A percentile compares a stretch with the other conserved stretches of the same genome.
These are phyloP conservation scores for Cladophialophora carrionii DNA, from an alignment of 2,329 filamentous ascomycete genomes.

Conservation along the genomic window DNA sequence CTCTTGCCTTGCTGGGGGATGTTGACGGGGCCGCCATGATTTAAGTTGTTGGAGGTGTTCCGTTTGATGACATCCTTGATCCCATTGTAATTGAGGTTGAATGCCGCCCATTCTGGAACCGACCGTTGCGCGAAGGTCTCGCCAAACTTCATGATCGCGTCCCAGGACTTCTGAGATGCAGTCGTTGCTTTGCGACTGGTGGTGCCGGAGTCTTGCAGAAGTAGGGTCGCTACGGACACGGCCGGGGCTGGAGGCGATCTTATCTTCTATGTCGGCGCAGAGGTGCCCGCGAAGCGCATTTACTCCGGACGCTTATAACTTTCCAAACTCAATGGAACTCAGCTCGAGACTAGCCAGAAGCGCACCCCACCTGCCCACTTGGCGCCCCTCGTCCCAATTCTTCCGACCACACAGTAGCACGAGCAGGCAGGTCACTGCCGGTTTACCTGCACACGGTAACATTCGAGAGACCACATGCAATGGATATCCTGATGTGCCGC, in stretches of 20 bases:
- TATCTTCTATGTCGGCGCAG: not conserved
- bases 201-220: not conserved
- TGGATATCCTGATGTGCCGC: not conserved
- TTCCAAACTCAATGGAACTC: not conserved
- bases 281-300: not conserved
- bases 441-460: not conserved
- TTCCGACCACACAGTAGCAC: too few species aligned
- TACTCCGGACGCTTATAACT: not conserved
- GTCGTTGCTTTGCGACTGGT: not conserved
- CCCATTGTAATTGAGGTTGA: conserved; percentile 88
- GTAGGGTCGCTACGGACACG: not conserved
- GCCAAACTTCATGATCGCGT: conserved; percentile 70
- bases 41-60: conserved; percentile 66
- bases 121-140: conserved; percentile 73
- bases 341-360: not conserved
- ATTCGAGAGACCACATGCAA: not conserved
- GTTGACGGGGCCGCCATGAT: conserved; percentile 67
- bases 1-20: conserved; percentile 71
- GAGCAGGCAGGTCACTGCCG: too few species aligned
- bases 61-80: conserved; percentile 83
- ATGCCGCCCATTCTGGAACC: conserved; percentile 79
- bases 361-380: not conserved
- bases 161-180: not conserved
- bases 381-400: not conserved
- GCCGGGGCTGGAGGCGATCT: not conserved